Percentiles rank a stretch among this genome's conserved stretches.
Conservation (phyloP, 495 filamentous ascomycete genomes). For the Pyronema omphalodes region DNA sequence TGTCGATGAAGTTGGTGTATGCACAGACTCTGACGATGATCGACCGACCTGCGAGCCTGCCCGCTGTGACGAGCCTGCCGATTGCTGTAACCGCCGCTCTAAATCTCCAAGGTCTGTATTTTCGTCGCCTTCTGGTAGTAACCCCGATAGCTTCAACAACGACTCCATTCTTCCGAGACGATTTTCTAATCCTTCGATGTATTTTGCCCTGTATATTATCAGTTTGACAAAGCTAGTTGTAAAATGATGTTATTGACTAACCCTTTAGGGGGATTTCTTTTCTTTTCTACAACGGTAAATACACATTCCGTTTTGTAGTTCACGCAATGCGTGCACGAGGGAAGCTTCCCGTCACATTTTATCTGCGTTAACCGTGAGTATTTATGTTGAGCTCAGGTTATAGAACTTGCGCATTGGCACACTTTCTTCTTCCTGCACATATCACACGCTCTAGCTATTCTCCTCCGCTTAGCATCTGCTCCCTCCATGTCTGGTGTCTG, state of each 20-base stretch:
- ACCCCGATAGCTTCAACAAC: constrained; percentile 64
- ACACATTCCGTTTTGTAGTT: constrained; percentile 98
- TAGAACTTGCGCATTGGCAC: constrained; percentile 4
- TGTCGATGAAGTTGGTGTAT: constrained; percentile 20
- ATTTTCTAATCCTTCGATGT: constrained; percentile 95
- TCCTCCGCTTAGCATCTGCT: constrained; percentile 73
- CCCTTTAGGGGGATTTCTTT: constrained; percentile 94
- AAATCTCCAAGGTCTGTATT: constrained; percentile 60
- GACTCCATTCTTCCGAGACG: constrained; percentile 86
- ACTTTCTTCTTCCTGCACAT: constrained; percentile 97
- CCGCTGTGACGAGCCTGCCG: constrained; percentile 15
- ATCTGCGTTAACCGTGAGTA: constrained; percentile 32
- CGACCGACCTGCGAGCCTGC: constrained; percentile 13
- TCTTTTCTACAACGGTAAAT: constrained; percentile 97
- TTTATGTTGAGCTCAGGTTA: not conserved
- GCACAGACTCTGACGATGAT: constrained; percentile 22
- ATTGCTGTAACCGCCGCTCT: constrained; percentile 22
- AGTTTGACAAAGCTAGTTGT: not conserved
- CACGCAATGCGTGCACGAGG: constrained; percentile 84
- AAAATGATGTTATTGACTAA: constrained; percentile 28
- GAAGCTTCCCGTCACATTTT: constrained; percentile 94
- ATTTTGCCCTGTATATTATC: constrained; percentile 53
- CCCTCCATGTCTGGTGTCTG: constrained; percentile 32
- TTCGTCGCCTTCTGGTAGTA: constrained; percentile 71
- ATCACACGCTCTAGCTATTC: constrained; percentile 92